Evolutionary conservation across 352 stramenopile species (phyloP).

Genomic region (Pythium myriotylum): DNA sequence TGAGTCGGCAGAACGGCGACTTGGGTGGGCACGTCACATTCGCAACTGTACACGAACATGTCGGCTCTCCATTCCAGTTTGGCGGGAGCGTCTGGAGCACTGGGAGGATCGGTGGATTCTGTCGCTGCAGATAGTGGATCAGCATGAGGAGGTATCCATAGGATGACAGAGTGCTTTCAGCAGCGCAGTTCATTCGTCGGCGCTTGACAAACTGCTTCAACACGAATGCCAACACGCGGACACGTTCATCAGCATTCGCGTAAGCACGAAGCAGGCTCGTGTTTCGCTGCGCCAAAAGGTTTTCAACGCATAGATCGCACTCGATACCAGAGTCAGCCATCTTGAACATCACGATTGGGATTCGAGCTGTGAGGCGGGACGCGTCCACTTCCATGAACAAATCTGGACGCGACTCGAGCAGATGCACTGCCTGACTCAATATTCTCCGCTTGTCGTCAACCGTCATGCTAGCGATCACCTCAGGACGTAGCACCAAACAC

Average conservation of each 20-base stretch:
- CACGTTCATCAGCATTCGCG: slow-evolving; percentile 71
- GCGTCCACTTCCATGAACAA: slow-evolving; percentile 76
- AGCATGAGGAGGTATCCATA: slow-evolving; percentile 88
- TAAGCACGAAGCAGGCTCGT: slow-evolving; percentile 95
- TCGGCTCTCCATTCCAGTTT: slow-evolving; percentile 45
- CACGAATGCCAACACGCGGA: slow-evolving; percentile 81
- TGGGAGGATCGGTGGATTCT: slow-evolving; percentile 69
- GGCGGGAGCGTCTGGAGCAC: slow-evolving; percentile 68
- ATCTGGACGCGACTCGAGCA: slow-evolving; percentile 59
- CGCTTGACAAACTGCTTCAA: slow-evolving; percentile 85
- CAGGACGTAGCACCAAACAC: slow-evolving; percentile 74
- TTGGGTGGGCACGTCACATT: slow-evolving; percentile 21
- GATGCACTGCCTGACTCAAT: slow-evolving; percentile 56
- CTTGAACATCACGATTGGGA: slow-evolving; percentile 98
- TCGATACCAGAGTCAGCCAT: slow-evolving; percentile 72
- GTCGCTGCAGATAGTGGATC: slow-evolving; percentile 82
- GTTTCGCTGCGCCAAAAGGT: slow-evolving; percentile 97
- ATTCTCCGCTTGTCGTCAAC: slow-evolving; percentile 75
- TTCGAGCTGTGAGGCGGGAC: slow-evolving; percentile 91
- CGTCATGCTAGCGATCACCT: slow-evolving; percentile 24
- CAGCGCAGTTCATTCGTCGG: slow-evolving; percentile 81
- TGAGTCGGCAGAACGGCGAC: slow-evolving; percentile 42
- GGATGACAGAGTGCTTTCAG: slow-evolving; percentile 79
- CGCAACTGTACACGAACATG: slow-evolving; percentile 34
- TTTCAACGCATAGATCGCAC: slow-evolving; percentile 93